Evolutionary conservation across 805 yeast species (phyloP).

Genomic region (Geotrichum ghanense): DNA sequence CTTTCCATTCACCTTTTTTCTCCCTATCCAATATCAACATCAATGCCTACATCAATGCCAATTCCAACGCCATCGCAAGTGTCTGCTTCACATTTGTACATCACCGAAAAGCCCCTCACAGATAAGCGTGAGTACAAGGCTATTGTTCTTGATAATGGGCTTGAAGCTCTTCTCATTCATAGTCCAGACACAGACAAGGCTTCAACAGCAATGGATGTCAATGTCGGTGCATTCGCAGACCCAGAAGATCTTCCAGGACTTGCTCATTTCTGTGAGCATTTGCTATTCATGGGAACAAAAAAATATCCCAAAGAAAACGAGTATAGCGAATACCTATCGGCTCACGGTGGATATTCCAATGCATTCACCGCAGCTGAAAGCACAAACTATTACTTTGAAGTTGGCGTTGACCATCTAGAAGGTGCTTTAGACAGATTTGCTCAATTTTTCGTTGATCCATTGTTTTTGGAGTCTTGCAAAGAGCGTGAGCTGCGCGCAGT

Average conservation of each 20-base stretch:
- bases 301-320: constrained; percentile 70
- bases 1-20: too few relatives aligned
- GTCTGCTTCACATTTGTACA: constrained; percentile 18
- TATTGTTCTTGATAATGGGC: constrained; percentile 57
- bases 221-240: constrained; percentile 73
- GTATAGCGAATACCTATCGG: constrained; percentile 59
- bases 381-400: constrained; percentile 85
- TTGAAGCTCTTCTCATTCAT: constrained; percentile 56
- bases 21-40: neutral
- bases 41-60: neutral
- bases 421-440: constrained; percentile 91
- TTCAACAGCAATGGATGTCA: constrained; percentile 63
- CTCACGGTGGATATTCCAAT: constrained; percentile 81
- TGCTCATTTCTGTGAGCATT: constrained; percentile 86
- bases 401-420: constrained; percentile 59
- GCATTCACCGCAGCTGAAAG: constrained; percentile 86
- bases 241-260: constrained; percentile 62
- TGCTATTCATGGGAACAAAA: constrained; percentile 69
- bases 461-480: constrained; percentile 62
- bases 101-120: constrained; percentile 28
- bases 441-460: constrained; percentile 81
- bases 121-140: constrained; percentile 73
- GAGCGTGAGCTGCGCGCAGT: constrained; percentile 92
- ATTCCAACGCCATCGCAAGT: constrained; percentile 4
- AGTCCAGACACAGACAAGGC: constrained; percentile 58